Base-by-base conservation (phyloP, 306 rosid species). In the Casuarina cunninghamiana region DNA sequence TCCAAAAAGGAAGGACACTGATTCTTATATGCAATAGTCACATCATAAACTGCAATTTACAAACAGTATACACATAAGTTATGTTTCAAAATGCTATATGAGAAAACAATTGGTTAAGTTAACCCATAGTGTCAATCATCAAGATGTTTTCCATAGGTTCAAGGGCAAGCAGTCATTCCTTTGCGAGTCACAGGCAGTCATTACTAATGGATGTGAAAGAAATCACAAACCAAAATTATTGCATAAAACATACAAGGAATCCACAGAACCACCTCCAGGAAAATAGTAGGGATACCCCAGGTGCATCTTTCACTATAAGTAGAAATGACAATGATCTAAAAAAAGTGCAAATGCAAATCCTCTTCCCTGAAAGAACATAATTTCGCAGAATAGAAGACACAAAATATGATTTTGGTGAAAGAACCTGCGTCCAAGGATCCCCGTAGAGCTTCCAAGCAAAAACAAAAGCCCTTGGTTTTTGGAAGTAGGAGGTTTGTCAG, bases 341-440 rank as follows among this genome's bases (percentile, higher is more conserved):
- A 63, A 38, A 63, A 7, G 43, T 38, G 69, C 69, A 44, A 63
- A 38, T 63, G 69, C 39, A 58, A 58, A 58, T 58, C 35, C 32
- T 26, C 32, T 26, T 26, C 65, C 39, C 26, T 58, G 38, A 48
- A 48, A 58, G 3, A 49, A 51, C 39, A 66, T 46, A 37, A 19
- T 3, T 8, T 10, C 11, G n/a, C 48, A 9, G 7, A 43, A 67
- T 42, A 50, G 37, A 67, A 67, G 71, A 42, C 48, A 65, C 75
- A 72, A 26, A 60, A 39, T 3, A 67, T 45, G 77, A 63, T 46
- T 45, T 71, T 10, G 66, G 66, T 15, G 42, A 58, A 82, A 9
- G n/a, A 84, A 96, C 99, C 98, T 91, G 94, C 97, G 83, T 96
- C 93, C 81, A 96, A 73, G 43, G 98, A 90, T 81, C 71, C 86